phyloP scores from a whole-genome alignment of 371 early-diverging fungal species.

The Mucor saturninus region DNA sequence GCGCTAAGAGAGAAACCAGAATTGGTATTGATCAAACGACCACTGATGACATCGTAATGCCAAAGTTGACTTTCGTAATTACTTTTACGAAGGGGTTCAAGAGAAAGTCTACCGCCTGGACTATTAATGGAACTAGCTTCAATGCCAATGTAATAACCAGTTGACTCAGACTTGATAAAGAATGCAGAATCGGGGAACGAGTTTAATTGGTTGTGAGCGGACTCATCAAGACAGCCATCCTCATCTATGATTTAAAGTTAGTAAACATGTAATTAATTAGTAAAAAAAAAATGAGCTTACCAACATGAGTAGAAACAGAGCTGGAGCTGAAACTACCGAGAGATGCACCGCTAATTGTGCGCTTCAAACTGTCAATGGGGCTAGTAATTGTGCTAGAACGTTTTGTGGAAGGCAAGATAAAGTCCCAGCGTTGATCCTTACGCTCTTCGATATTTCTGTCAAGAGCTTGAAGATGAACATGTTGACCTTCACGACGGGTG shows the following conservation, averaged over 20 bases:
- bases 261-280: not conserved
- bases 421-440: slow-evolving; percentile 55
- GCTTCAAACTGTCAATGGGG: slow-evolving; percentile 28
- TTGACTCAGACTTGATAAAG: slow-evolving; percentile 48
- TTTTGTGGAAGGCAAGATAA: slow-evolving; percentile 36
- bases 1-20: slow-evolving; percentile 57
- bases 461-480: slow-evolving; percentile 46
- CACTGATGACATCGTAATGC: slow-evolving; percentile 50
- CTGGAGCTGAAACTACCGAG: slow-evolving; percentile 24
- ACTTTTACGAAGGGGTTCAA: slow-evolving; percentile 40
- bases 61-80: slow-evolving; percentile 57
- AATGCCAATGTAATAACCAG: slow-evolving; percentile 40
- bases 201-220: slow-evolving; percentile 22
- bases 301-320: slow-evolving; percentile 8
- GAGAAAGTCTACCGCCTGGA: slow-evolving; percentile 34
- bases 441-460: slow-evolving; percentile 30
- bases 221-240: slow-evolving; percentile 31
- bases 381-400: slow-evolving; percentile 11
- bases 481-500: slow-evolving; percentile 47
- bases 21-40: slow-evolving; percentile 53
- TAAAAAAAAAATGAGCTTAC: slow-evolving; percentile 6
- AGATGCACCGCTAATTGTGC: slow-evolving; percentile 34
- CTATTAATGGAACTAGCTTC: slow-evolving; percentile 33
- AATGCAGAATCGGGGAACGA: slow-evolving; percentile 45
- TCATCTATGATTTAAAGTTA: slow-evolving; percentile 18